Evolutionary conservation across 106 monocot species (phyloP).

Genomic region (Allium sativum): DNA sequence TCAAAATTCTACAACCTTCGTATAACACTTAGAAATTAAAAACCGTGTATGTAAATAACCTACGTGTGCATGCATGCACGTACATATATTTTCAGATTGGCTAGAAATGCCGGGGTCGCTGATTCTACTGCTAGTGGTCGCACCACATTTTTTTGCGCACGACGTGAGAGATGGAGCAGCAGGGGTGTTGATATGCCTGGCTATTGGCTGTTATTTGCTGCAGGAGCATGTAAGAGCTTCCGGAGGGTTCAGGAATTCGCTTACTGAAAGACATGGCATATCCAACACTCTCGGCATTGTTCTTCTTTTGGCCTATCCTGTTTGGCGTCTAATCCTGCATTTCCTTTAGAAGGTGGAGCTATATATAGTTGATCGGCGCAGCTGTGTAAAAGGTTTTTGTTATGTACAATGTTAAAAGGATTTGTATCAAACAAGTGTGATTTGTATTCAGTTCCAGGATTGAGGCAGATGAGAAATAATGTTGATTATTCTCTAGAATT

Average conservation of each 20-base stretch:
- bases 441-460: no score
- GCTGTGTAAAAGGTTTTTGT: no score
- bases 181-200: slow-evolving; percentile 46
- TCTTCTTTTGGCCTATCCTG: slow-evolving; percentile 67
- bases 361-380: no score
- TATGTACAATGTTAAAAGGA: no score
- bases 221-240: slow-evolving; percentile 91
- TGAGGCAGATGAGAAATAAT: no score
- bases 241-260: slow-evolving; percentile 73
- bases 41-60: no score
- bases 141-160: slow-evolving; percentile 47
- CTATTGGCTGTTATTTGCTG: slow-evolving; percentile 69
- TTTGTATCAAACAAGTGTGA: no score
- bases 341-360: neutral
- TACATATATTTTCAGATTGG: slow-evolving; percentile 35
- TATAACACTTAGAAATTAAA: no score
- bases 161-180: slow-evolving; percentile 27
- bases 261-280: slow-evolving; percentile 62
- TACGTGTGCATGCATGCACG: neutral
- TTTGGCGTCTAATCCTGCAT: slow-evolving; percentile 47
- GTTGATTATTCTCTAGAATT: no score
- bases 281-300: slow-evolving; percentile 82
- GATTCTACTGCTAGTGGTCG: slow-evolving; percentile 65
- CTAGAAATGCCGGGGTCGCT: slow-evolving; percentile 67
- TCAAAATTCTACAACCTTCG: neutral